Percentiles rank a stretch among this genome's conserved stretches.
Conservation (phyloP, 257 asterid species). For the Gentiana macrophylla region DNA sequence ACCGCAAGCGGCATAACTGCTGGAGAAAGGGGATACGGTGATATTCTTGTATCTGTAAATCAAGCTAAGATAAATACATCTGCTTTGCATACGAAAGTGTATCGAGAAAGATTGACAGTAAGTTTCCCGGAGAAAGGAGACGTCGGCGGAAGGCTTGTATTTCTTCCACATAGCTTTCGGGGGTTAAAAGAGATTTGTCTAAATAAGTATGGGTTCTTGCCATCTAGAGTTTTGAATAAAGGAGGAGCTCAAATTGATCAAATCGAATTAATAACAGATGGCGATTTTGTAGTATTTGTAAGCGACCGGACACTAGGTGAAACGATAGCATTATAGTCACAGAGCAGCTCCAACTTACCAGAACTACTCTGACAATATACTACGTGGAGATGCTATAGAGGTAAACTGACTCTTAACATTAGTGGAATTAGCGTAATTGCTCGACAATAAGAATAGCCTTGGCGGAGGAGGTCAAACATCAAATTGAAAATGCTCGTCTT, state of each 20-base stretch:
- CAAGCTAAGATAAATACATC: slow-evolving; percentile 3
- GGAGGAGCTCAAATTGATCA: slow-evolving; percentile 61
- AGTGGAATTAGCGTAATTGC: too few species aligned
- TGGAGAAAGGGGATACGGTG: slow-evolving; percentile 34
- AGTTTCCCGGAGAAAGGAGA: slow-evolving; percentile 72
- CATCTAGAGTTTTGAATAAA: slow-evolving; percentile 30
- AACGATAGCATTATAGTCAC: too few species aligned
- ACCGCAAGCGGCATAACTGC: slow-evolving; percentile 44
- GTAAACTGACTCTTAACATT: too few species aligned
- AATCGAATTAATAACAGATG: slow-evolving; percentile 63
- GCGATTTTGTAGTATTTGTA: slow-evolving; percentile 49
- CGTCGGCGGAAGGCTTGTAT: slow-evolving; percentile 40
- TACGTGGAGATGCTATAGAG: too few species aligned
- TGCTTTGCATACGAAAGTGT: slow-evolving; percentile 3
- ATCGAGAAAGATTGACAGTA: slow-evolving; percentile 42
- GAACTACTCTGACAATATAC: too few species aligned
- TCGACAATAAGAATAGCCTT: too few species aligned
- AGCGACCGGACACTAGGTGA: slow-evolving; percentile 7
- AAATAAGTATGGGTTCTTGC: slow-evolving; percentile 38
- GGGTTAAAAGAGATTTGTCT: slow-evolving; percentile 38
- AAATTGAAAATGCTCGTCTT: too few species aligned
- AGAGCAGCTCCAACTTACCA: too few species aligned
- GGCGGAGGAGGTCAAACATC: too few species aligned
- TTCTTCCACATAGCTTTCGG: slow-evolving; percentile 49
- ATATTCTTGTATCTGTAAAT: slow-evolving; percentile 17